phyloP scores from a whole-genome alignment of 352 stramenopile species.

The Blastocystis sp. region DNA sequence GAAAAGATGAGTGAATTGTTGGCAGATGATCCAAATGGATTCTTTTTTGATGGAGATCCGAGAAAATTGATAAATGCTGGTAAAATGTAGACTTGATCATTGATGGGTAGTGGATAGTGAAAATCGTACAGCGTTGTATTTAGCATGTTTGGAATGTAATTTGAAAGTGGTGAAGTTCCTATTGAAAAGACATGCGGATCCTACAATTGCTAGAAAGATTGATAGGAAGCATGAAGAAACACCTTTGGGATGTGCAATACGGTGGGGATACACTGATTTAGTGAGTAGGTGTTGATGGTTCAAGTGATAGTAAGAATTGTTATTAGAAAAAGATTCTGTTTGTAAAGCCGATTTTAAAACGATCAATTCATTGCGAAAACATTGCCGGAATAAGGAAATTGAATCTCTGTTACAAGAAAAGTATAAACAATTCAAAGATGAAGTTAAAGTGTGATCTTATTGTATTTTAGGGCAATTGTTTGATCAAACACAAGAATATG shows the following conservation, averaged over 20 bases:
- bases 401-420: slow-evolving; percentile 17
- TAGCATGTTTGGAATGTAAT: slow-evolving; percentile 28
- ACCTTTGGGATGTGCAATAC: slow-evolving; percentile 22
- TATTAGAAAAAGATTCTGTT: background rate
- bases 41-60: slow-evolving; percentile 17
- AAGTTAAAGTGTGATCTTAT: background rate
- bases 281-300: background rate
- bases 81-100: background rate
- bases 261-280: slow-evolving; percentile 31
- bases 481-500: background rate
- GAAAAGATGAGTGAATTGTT: background rate
- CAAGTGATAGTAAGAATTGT: background rate
- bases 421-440: background rate
- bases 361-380: background rate
- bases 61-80: slow-evolving; percentile 41
- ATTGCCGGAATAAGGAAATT: slow-evolving; percentile 41
- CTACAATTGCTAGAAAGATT: background rate
- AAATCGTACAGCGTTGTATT: slow-evolving; percentile 29
- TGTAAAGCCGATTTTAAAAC: slow-evolving; percentile 34
- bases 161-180: slow-evolving; percentile 1
- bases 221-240: slow-evolving; percentile 14
- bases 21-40: slow-evolving; percentile 1
- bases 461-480: background rate
- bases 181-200: background rate
- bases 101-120: slow-evolving; percentile 19